Evolutionary conservation across 768 basidiomycete genomes (phyloP), one percentile per base, ranked within the genome.

Genomic region (Pulveroboletus sp.): DNA sequence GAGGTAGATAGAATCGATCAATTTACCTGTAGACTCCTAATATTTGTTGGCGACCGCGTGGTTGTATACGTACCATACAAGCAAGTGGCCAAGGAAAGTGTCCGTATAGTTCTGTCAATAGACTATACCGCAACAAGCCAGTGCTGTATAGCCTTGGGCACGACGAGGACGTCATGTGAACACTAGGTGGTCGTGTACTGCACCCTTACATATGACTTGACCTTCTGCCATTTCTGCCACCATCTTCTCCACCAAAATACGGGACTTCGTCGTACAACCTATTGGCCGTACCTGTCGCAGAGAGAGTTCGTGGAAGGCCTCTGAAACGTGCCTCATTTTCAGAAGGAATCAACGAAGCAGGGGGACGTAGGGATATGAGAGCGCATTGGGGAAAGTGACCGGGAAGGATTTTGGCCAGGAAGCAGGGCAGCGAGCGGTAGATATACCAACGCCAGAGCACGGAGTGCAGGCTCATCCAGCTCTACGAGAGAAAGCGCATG

Each of bases 371-470:
- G 70, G 68, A 56, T 77, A 88, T 2, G 85, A 78, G 10, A 91
- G 67, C 3, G 80, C 82, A 60, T 93, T 89, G 13, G 92, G 68
- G 1, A 93, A 72, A 17, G 85, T 85, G 0, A 84, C 73, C 0
- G 89, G 89, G 71, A 92, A 92, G 86, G 77, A 52, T 82, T 73
- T 5, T 67, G 67, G 12, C 71, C 64, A 24, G 61, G 52, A 58
- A 68, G 68, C 23, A 79, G 74, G 42, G 69, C 62, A 12, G 67
- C 62, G 6, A 79, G 68, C 32, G 81, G 79, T 37, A 85, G 76
- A 64, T 92, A 93, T 66, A 90, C 89, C 41, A 88, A 57, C 12
- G 77, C 76, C 58, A 87, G 76, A 5, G 73, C 68, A 35, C 82
- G 78, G 24, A 70, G 63, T n/a, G 81, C 62, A 12, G 70, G 52